These are phyloP conservation scores for Isatis tinctoria DNA, from an alignment of 345 rosid genomes.

Conservation along the genomic window DNA sequence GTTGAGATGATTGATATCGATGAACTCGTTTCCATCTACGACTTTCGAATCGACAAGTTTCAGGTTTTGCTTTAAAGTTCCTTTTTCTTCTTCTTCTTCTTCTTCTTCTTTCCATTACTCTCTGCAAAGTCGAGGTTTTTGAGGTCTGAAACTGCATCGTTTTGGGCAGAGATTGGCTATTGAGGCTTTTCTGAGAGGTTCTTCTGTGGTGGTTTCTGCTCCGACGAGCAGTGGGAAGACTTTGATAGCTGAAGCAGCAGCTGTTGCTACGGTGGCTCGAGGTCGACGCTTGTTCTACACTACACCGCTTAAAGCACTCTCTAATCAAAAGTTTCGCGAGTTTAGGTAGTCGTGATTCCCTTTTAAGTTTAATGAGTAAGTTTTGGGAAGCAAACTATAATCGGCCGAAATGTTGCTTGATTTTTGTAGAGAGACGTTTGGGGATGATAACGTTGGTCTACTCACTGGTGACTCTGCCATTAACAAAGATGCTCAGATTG, in stretches of 20 bases:
- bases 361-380: neutral
- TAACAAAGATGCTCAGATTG: constrained; percentile 79
- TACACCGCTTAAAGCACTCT: constrained; percentile 95
- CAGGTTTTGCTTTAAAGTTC: constrained; percentile 45
- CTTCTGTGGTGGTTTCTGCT: constrained; percentile 93
- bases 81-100: too few relatives aligned
- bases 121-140: neutral
- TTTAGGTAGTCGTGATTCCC: constrained; percentile 49
- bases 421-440: constrained; percentile 68
- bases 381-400: constrained; percentile 1
- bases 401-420: neutral
- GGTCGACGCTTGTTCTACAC: constrained; percentile 83
- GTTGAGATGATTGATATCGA: constrained; percentile 67
- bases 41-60: constrained; percentile 88
- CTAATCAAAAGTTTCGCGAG: constrained; percentile 96
- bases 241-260: constrained; percentile 94
- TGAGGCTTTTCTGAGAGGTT: constrained; percentile 75
- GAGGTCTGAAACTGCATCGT: neutral
- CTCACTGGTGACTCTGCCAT: constrained; percentile 90
- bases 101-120: neutral
- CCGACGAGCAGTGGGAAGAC: constrained; percentile 98
- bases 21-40: constrained; percentile 72
- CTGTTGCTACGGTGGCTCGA: constrained; percentile 80
- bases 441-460: constrained; percentile 82
- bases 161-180: constrained; percentile 62